Evolutionary conservation across 495 filamentous ascomycete genomes (phyloP), one percentile per base, ranked within the genome.

Genomic region (Penicillium egyptiacum): DNA sequence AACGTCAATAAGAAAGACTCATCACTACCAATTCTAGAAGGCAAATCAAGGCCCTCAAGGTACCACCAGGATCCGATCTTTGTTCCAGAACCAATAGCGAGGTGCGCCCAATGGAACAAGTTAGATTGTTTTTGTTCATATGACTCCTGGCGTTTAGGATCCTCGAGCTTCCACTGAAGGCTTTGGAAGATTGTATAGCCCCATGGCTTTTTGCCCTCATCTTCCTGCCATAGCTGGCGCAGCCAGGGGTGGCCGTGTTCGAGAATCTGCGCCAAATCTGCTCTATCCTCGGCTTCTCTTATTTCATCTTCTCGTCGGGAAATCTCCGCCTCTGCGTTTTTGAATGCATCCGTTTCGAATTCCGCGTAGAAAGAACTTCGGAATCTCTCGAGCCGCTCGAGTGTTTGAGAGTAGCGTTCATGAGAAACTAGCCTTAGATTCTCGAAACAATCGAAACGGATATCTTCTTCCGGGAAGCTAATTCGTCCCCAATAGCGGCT

Each of bases 141-240:
- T 3, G 5, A 35, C 14, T 55, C 52, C 41, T 42, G 25, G 16
- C 25, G 41, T 45, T 55, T 14, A 17, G 42, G 52, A 37, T 55
- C 31, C 42, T 55, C 41, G 30, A 17, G 26, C 30, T 46, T 55
- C 41, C 42, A 55, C 19, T 35, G 6, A 46, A 28, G 42, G 19
- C 44, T 55, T 20, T 37, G 17, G 22, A 46, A 55, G 1, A 55
- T 46, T 28, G 30, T 25, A 46, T 55, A 53, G 44, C 42, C 42
- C 52, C 20, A 55, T 23, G 30, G 41, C 17, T 23, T 39, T 55
- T 55, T 23, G 22, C 28, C 23, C 28, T 37, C 0, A 39, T 55
- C 41, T 46, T 55, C 52, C 35, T 55, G 11, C 52, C 31, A 55
- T 47, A 45, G 39, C 16, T 53, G 7, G 23, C 39, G 50, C 1